Conservation (phyloP, 2,329 filamentous ascomycete species). For the Corynespora cassiicola region DNA sequence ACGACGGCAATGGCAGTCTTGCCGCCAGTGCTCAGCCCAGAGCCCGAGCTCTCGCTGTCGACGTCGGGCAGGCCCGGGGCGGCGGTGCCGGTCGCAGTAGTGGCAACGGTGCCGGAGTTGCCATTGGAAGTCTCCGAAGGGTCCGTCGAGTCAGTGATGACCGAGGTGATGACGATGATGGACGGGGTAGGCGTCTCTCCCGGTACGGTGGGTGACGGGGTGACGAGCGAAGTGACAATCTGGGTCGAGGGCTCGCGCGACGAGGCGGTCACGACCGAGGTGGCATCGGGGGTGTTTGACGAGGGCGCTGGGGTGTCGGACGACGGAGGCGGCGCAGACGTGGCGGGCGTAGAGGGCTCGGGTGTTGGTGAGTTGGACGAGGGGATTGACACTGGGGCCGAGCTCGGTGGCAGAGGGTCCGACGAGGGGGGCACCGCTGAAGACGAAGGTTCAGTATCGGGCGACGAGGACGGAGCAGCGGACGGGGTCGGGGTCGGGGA, state of each 20-base stretch:
- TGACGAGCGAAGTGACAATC: constrained; percentile 17
- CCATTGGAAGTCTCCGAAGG: constrained; percentile 4
- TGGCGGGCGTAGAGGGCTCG: constrained; percentile 4
- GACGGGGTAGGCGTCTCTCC: constrained; percentile 9
- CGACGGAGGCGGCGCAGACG: constrained; percentile 1
- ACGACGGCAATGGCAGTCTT: constrained; percentile 93
- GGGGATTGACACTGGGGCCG: constrained; percentile 7
- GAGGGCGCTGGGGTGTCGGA: constrained; percentile 56
- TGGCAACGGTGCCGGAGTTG: too few relatives aligned
- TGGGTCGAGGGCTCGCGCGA: constrained; percentile 23
- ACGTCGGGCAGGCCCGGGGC: constrained; percentile 17
- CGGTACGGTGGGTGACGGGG: constrained; percentile 9
- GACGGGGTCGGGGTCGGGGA: constrained; percentile 17
- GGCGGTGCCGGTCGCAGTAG: constrained; percentile 2
- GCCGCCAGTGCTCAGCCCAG: constrained; percentile 65
- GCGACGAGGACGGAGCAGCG: constrained; percentile 14
- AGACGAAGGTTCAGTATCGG: constrained; percentile 21
- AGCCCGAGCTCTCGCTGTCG: constrained; percentile 14
- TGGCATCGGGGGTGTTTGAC: constrained; percentile 14
- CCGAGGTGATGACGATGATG: constrained; percentile 16
- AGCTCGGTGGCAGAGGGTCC: constrained; percentile 13
- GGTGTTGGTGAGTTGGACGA: constrained; percentile 1
- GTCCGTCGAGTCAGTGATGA: constrained; percentile 8
- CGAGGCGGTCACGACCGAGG: constrained; percentile 29
- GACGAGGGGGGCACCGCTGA: constrained; percentile 22